Percentiles rank a stretch among this genome's conserved stretches.
These are phyloP conservation scores for Hippophae rhamnoides DNA, from an alignment of 306 rosid species.

Conservation along the genomic window DNA sequence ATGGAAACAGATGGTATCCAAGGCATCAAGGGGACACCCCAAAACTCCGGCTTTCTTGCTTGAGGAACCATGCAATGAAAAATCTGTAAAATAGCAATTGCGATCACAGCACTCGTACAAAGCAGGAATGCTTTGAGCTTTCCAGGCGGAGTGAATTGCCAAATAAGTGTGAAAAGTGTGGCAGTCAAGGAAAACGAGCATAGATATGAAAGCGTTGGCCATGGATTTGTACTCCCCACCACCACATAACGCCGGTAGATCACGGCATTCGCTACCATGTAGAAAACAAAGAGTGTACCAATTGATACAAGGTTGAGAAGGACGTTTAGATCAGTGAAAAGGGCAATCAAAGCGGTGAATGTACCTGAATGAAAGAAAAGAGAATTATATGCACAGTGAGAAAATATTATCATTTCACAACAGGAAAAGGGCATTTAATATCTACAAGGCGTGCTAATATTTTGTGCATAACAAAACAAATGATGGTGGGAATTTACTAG, in stretches of 20 bases:
- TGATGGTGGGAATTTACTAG: constrained; percentile 19
- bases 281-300: constrained; percentile 93
- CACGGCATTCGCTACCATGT: constrained; percentile 94
- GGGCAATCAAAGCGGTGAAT: constrained; percentile 76
- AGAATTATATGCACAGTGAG: constrained; percentile 12
- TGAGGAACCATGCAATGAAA: constrained; percentile 74
- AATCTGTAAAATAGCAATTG: constrained; percentile 37
- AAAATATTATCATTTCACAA: not conserved
- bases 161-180: constrained; percentile 49
- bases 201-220: constrained; percentile 84
- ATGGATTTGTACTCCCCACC: constrained; percentile 63
- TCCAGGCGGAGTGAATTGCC: constrained; percentile 56
- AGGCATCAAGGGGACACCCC: constrained; percentile 98
- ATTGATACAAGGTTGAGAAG: constrained; percentile 76
- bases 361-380: constrained; percentile 49
- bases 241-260: constrained; percentile 69
- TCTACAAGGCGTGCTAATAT: constrained; percentile 6
- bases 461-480: constrained; percentile 8
- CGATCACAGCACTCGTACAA: constrained; percentile 34
- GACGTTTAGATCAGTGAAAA: constrained; percentile 64
- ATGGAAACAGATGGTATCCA: constrained; percentile 83
- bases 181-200: constrained; percentile 51
- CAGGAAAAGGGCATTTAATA: not conserved
- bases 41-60: constrained; percentile 65
- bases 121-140: constrained; percentile 45